Evolutionary conservation across 345 rosid species (phyloP).

Genomic region (Salix brachista): DNA sequence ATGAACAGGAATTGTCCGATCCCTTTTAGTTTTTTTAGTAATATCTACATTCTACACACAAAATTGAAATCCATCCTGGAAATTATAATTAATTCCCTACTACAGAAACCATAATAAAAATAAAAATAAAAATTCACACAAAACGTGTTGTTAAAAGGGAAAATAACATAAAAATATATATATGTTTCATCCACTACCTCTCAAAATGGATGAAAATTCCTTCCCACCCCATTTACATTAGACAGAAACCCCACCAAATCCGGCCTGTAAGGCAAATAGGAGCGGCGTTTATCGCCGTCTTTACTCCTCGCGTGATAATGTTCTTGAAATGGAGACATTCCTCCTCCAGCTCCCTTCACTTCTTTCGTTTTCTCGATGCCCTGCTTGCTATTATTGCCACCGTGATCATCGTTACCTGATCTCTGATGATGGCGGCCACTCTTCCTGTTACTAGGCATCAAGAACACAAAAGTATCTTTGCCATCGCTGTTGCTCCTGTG

Average conservation of each 20-base stretch:
- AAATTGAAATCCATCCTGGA: not conserved
- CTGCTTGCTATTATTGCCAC: not conserved
- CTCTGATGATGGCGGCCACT: conserved; percentile 11
- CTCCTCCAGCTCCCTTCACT: not conserved
- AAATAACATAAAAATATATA: not conserved
- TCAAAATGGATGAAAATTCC: conserved; percentile 58
- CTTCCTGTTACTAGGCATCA: conserved; percentile 27
- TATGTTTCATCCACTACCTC: conserved; percentile 13
- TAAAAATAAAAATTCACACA: not conserved
- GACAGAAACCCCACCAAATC: conserved; percentile 48
- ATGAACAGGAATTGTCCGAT: too few relatives aligned
- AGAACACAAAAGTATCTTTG: conserved; percentile 39
- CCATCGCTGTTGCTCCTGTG: conserved; percentile 48
- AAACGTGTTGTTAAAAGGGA: not conserved
- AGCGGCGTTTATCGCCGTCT: conserved; percentile 41
- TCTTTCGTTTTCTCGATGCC: not conserved
- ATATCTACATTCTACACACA: not conserved
- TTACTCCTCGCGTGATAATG: conserved; percentile 13
- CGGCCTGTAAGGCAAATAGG: conserved; percentile 46
- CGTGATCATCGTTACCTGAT: not conserved
- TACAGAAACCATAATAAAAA: not conserved
- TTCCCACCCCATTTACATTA: conserved; percentile 45
- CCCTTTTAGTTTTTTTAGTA: too few relatives aligned
- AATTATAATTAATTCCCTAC: not conserved
- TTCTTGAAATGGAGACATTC: not conserved